Evolutionary conservation across 1,139 yeast species (phyloP).

Genomic region (Saccharomyces pastorianus): DNA sequence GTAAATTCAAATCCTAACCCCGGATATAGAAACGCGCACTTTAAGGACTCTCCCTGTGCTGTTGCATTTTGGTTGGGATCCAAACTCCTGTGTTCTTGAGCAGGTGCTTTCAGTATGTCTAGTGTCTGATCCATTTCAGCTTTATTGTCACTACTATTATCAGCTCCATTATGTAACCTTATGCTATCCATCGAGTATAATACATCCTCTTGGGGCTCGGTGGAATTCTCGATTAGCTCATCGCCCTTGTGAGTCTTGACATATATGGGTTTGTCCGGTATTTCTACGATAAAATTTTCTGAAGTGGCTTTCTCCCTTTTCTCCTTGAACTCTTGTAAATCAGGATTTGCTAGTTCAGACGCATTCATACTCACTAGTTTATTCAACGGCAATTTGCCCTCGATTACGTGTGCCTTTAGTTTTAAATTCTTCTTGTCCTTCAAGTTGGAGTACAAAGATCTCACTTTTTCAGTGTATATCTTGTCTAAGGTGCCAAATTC

Average conservation of each 20-base stretch:
- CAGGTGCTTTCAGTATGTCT: background rate
- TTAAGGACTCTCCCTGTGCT: background rate
- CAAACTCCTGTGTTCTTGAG: no score
- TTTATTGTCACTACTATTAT: slow-evolving; percentile 24
- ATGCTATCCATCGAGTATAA: slow-evolving; percentile 17
- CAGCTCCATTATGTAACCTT: slow-evolving; percentile 8
- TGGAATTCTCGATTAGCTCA: slow-evolving; percentile 52
- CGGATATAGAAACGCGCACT: slow-evolving; percentile 1
- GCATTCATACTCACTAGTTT: slow-evolving; percentile 51
- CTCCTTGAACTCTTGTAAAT: slow-evolving; percentile 60
- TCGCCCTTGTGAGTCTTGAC: slow-evolving; percentile 84
- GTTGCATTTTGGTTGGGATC: background rate
- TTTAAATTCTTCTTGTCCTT: slow-evolving; percentile 44
- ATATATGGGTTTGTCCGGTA: slow-evolving; percentile 50
- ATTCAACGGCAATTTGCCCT: slow-evolving; percentile 40
- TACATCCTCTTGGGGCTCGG: slow-evolving; percentile 35
- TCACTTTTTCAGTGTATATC: slow-evolving; percentile 45
- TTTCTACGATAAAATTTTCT: slow-evolving; percentile 54
- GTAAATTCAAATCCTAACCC: slow-evolving; percentile 1
- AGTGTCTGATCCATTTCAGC: slow-evolving; percentile 11
- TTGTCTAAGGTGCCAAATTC: slow-evolving; percentile 31
- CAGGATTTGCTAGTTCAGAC: slow-evolving; percentile 65
- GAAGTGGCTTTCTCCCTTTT: slow-evolving; percentile 63
- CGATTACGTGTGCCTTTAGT: slow-evolving; percentile 41
- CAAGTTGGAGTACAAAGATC: slow-evolving; percentile 47